phyloP scores from a whole-genome alignment of 176 grass and related monocot species.

The Triticum turgidum region DNA sequence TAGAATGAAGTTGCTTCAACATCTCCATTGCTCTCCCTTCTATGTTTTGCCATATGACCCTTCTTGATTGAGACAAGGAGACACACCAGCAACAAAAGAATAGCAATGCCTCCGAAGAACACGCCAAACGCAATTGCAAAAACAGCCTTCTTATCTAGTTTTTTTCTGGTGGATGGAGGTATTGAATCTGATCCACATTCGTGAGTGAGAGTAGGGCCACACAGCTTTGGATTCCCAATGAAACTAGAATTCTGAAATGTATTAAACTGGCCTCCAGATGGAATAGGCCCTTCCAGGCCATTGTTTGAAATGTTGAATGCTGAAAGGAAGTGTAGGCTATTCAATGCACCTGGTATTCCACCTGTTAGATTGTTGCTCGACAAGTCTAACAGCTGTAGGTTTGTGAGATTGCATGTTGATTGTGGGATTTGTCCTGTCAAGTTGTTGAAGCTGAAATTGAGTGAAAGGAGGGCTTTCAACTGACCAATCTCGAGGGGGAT shows the following conservation, averaged over 20 bases:
- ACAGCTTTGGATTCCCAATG: conserved; percentile 18
- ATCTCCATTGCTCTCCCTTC: not conserved
- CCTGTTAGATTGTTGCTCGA: conserved; percentile 26
- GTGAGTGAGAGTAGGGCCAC: not conserved
- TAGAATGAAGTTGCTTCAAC: not conserved
- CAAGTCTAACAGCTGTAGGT: not conserved
- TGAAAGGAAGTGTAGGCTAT: not conserved
- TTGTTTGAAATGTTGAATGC: conserved; percentile 26
- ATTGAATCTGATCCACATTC: not conserved
- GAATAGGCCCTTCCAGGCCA: conserved; percentile 31
- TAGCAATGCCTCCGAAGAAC: not conserved
- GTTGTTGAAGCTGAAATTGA: conserved; percentile 19
- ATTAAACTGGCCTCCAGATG: conserved; percentile 1
- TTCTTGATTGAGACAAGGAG: not conserved
- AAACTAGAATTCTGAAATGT: conserved; percentile 28
- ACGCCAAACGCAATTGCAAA: conserved; percentile 7
- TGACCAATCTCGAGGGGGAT: conserved; percentile 4
- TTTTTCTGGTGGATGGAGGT: not conserved
- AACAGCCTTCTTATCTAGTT: not conserved
- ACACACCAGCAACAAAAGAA: not conserved
- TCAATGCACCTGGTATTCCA: not conserved
- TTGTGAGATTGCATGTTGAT: conserved; percentile 17
- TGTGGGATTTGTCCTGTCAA: conserved; percentile 18
- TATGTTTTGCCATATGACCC: not conserved
- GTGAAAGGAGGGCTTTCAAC: not conserved